A percentile compares a stretch with the other conserved stretches of the same genome.
phyloP scores from a whole-genome alignment of 148 eudicot species.

The Pharnaceum exiguum region DNA sequence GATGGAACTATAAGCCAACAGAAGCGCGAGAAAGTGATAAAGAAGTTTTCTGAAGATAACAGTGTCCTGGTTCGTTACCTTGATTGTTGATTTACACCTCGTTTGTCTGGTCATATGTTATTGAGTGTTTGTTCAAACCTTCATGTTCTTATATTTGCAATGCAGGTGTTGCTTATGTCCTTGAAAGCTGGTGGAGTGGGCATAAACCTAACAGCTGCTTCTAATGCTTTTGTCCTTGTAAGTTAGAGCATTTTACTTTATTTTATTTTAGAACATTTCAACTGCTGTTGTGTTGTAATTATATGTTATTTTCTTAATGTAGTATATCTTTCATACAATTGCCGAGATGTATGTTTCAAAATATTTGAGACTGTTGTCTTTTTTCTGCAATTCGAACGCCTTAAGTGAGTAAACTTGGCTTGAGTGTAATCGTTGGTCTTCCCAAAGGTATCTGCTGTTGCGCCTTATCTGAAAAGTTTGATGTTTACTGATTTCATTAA shows the following conservation, averaged over 20 bases:
- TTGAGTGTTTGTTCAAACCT: too few species aligned
- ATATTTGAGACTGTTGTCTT: too few species aligned
- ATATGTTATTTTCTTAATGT: neutral
- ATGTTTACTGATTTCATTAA: too few species aligned
- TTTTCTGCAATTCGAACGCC: neutral
- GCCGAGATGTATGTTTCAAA: too few species aligned
- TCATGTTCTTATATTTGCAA: conserved; percentile 7
- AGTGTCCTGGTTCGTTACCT: conserved; percentile 51
- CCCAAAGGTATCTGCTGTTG: too few species aligned
- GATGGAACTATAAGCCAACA: conserved; percentile 91
- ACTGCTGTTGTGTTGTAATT: neutral
- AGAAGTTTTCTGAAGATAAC: conserved; percentile 87
- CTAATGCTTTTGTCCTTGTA: conserved; percentile 97
- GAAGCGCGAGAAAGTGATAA: conserved; percentile 89
- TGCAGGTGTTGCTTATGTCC: conserved; percentile 89
- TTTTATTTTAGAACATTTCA: neutral
- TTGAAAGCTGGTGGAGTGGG: conserved; percentile 99
- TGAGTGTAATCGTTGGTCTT: neutral
- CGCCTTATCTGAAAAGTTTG: too few species aligned
- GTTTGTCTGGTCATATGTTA: neutral
- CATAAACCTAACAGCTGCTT: conserved; percentile 89
- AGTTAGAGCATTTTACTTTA: conserved; percentile 1
- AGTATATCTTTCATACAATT: too few species aligned
- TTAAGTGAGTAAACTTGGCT: neutral
- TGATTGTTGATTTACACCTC: neutral